Evolutionary conservation across 2,329 filamentous ascomycete genomes (phyloP).

Genomic region (Fusarium domesticum): DNA sequence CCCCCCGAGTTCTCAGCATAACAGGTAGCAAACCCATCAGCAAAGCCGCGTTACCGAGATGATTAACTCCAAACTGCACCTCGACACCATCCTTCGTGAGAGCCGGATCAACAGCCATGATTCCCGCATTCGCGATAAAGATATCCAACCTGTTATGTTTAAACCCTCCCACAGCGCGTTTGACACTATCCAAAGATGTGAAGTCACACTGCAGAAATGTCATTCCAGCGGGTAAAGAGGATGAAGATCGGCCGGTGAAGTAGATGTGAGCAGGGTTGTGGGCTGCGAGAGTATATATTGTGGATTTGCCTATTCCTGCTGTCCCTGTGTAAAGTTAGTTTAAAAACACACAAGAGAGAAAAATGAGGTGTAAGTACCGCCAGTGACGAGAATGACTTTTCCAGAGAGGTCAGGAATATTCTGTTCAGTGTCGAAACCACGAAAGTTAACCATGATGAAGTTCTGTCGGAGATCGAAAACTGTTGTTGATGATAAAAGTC

Average conservation of each 20-base stretch:
- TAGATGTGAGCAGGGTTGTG: constrained; percentile 53
- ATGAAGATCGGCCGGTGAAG: constrained; percentile 48
- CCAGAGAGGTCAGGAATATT: constrained; percentile 45
- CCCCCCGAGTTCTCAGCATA: constrained; percentile 23
- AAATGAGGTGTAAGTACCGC: constrained; percentile 35
- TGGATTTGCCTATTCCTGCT: constrained; percentile 28
- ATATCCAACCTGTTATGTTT: constrained; percentile 40
- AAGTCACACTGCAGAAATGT: constrained; percentile 47
- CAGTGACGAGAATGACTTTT: constrained; percentile 51
- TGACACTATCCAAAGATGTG: constrained; percentile 47
- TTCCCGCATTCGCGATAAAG: constrained; percentile 39
- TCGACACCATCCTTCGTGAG: constrained; percentile 35
- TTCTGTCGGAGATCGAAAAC: not conserved
- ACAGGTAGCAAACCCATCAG: constrained; percentile 35
- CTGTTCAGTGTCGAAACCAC: constrained; percentile 36
- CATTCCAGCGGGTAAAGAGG: constrained; percentile 22
- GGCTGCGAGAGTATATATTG: constrained; percentile 27
- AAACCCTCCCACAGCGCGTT: constrained; percentile 42
- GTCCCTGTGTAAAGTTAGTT: constrained; percentile 33
- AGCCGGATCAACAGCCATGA: constrained; percentile 31
- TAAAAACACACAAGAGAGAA: not conserved
- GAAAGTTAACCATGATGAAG: constrained; percentile 11
- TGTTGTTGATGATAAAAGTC: not conserved
- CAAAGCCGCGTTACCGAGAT: constrained; percentile 32
- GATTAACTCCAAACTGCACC: constrained; percentile 37